These are phyloP conservation scores for Gynandropsis gynandra DNA, from an alignment of 345 rosid species.

Conservation along the genomic window DNA sequence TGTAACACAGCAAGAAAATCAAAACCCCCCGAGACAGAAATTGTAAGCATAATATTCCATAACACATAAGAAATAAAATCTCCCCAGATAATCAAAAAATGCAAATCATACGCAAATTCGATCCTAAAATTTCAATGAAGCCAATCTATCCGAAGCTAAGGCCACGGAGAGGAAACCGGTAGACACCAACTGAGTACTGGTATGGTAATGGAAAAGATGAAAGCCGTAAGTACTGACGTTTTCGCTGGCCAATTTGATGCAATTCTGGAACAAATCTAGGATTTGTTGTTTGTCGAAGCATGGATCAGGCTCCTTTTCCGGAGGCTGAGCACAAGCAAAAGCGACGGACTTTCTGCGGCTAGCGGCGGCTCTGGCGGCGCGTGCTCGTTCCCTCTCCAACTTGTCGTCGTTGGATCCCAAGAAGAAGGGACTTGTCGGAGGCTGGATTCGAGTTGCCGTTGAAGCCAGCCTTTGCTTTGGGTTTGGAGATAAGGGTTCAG, in stretches of 20 bases:
- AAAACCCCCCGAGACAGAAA: neutral
- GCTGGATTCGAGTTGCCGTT: conserved; percentile 50
- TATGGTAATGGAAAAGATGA: neutral
- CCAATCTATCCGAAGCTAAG: neutral
- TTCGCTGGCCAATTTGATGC: conserved; percentile 94
- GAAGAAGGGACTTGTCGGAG: conserved; percentile 75
- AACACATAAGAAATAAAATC: neutral
- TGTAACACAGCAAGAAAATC: conserved; percentile 1
- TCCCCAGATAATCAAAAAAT: neutral
- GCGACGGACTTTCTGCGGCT: conserved; percentile 61
- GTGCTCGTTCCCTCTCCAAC: conserved; percentile 80
- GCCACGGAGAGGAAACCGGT: neutral
- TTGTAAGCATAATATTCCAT: neutral
- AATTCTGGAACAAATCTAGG: conserved; percentile 72
- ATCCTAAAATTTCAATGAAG: conserved; percentile 6
- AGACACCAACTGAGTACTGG: neutral
- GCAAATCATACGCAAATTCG: conserved; percentile 1
- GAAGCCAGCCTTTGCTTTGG: conserved; percentile 45
- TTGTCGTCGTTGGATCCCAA: conserved; percentile 74
- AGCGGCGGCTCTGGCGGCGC: conserved; percentile 83
- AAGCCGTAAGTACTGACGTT: conserved; percentile 39
- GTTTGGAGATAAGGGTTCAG: conserved; percentile 64
- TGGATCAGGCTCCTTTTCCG: conserved; percentile 36
- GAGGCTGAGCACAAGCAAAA: conserved; percentile 24
- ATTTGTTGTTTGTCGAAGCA: conserved; percentile 73